Evolutionary conservation across 495 filamentous ascomycete species (phyloP).

Genomic region (Xylaria grammica): DNA sequence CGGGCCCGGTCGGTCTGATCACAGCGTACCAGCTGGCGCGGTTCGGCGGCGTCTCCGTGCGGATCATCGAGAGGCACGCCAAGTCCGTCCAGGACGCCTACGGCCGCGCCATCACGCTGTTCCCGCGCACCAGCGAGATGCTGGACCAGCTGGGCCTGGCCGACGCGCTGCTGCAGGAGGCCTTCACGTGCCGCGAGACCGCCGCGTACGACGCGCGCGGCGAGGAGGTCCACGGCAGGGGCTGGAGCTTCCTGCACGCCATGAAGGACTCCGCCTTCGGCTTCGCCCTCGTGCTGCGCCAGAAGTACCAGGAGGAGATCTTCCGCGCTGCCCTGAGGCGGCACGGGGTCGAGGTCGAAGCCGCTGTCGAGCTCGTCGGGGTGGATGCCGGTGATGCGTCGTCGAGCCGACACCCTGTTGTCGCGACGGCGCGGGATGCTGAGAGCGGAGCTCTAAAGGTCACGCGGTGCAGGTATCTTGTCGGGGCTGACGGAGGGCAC

Average conservation of each 20-base stretch:
- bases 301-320: constrained; percentile 50
- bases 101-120: constrained; percentile 50
- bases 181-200: constrained; percentile 55
- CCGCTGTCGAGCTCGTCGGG: constrained; percentile 37
- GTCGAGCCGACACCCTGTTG: constrained; percentile 37
- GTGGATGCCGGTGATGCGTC: constrained; percentile 35
- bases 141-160: constrained; percentile 48
- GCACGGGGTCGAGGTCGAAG: constrained; percentile 41
- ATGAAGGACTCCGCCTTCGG: constrained; percentile 44
- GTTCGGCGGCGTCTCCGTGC: constrained; percentile 53
- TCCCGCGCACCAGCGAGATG: constrained; percentile 52
- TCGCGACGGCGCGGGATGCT: constrained; percentile 30
- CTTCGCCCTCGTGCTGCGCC: constrained; percentile 46
- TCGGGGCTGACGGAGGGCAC: constrained; percentile 55
- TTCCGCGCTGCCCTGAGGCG: constrained; percentile 42
- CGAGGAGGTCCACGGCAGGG: constrained; percentile 35
- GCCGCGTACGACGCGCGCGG: constrained; percentile 49
- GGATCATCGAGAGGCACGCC: constrained; percentile 48
- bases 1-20: constrained; percentile 72
- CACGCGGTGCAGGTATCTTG: constrained; percentile 44
- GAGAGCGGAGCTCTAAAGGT: constrained; percentile 24
- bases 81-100: constrained; percentile 42
- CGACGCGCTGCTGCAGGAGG: constrained; percentile 48
- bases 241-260: constrained; percentile 39
- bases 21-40: constrained; percentile 67